phyloP scores from a whole-genome alignment of 2,329 filamentous ascomycete species.

The Neonectria magnoliae region DNA sequence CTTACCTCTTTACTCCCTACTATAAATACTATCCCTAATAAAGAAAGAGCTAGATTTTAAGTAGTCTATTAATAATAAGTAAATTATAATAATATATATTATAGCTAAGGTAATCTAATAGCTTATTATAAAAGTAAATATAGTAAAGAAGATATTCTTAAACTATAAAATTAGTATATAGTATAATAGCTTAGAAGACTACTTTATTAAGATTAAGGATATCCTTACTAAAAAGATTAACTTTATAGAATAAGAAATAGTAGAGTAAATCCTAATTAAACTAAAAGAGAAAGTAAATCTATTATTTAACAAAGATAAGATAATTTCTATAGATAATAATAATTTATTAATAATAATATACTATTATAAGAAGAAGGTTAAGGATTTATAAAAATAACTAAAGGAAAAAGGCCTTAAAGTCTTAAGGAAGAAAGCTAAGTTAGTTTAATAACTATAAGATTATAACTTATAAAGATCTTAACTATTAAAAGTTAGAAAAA shows the following conservation, averaged over 20 bases:
- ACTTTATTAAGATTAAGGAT: conserved; percentile 8
- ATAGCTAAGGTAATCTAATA: not conserved
- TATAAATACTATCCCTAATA: too few species aligned
- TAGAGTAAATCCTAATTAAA: not conserved
- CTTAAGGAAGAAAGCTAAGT: not conserved
- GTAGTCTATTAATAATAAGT: conserved; percentile 15
- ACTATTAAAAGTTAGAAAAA: not conserved
- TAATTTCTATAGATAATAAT: not conserved
- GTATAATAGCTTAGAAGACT: not conserved
- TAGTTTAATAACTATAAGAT: not conserved
- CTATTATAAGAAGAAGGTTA: not conserved
- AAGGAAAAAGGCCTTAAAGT: not conserved
- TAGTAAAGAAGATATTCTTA: conserved; percentile 11
- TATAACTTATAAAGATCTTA: not conserved
- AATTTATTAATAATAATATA: not conserved
- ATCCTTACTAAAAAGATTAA: not conserved
- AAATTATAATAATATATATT: conserved; percentile 9
- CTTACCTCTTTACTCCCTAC: too few species aligned
- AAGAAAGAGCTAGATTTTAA: not conserved
- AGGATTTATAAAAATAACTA: not conserved
- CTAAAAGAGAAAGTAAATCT: not conserved
- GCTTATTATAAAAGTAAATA: not conserved
- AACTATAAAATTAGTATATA: conserved; percentile 15
- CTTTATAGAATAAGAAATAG: not conserved
- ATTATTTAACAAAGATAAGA: not conserved